Evolutionary conservation across 1,139 yeast genomes (phyloP).

Genomic region (Pichia cactophila): DNA sequence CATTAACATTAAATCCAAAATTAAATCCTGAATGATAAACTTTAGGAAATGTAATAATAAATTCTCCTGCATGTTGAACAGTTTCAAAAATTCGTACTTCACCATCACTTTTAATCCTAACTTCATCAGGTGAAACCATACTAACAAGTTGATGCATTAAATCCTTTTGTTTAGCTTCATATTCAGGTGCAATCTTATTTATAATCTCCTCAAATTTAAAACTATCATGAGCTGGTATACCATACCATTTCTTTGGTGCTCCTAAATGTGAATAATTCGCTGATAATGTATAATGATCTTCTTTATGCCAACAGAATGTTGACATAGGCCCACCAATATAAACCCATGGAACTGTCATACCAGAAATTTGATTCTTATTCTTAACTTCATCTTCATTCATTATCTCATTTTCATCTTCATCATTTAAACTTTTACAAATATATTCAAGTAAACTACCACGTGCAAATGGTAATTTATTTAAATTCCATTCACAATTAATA

Average conservation of each 20-base stretch:
- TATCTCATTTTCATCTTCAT: neutral
- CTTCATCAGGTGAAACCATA: constrained; percentile 54
- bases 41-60: constrained; percentile 64
- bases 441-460: constrained; percentile 56
- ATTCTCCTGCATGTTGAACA: constrained; percentile 77
- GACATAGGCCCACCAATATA: constrained; percentile 68
- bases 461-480: constrained; percentile 60
- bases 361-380: constrained; percentile 46
- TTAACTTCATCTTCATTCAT: neutral
- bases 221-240: constrained; percentile 54
- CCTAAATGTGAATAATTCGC: constrained; percentile 77
- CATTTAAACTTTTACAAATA: constrained; percentile 25
- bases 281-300: constrained; percentile 70
- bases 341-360: constrained; percentile 81
- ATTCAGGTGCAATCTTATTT: constrained; percentile 64
- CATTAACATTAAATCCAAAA: constrained; percentile 69
- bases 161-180: constrained; percentile 81
- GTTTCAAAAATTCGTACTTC: constrained; percentile 46
- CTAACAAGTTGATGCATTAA: constrained; percentile 81
- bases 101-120: constrained; percentile 30
- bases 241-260: constrained; percentile 72
- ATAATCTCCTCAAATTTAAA: constrained; percentile 47
- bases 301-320: constrained; percentile 83
- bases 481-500: constrained; percentile 34
- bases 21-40: constrained; percentile 81